A percentile compares a stretch with the other conserved stretches of the same genome.
Evolutionary conservation across 371 early-diverging fungal species (phyloP).

Genomic region (Dichotomocladium elegans): DNA sequence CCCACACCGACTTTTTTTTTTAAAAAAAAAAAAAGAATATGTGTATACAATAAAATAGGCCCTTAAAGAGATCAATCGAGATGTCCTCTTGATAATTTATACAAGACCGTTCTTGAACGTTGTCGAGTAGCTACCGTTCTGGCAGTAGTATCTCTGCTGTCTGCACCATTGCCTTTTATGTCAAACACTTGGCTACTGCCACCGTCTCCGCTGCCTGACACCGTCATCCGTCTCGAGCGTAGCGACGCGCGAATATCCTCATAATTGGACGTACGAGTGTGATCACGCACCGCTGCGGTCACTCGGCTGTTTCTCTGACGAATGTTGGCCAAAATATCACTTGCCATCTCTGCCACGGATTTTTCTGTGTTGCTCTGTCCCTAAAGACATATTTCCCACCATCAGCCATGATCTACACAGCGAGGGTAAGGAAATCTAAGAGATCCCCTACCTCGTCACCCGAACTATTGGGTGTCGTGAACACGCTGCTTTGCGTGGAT

Average conservation of each 20-base stretch:
- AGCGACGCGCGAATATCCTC: background rate
- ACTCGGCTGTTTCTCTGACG: constrained; percentile 6
- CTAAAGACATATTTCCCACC: background rate
- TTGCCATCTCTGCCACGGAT: constrained; percentile 16
- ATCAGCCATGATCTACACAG: background rate
- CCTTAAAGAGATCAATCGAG: no score
- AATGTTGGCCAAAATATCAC: constrained; percentile 12
- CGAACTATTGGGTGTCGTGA: background rate
- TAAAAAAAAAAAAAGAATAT: no score
- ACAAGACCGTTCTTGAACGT: no score
- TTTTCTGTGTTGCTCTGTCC: background rate
- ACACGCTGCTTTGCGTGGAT: background rate
- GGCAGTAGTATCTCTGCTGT: no score
- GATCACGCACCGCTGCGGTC: background rate
- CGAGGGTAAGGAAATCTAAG: background rate
- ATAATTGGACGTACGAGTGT: background rate
- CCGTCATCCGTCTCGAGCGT: constrained; percentile 1
- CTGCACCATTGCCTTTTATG: no score
- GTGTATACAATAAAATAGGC: no score
- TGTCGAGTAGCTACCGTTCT: no score
- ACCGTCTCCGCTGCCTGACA: background rate
- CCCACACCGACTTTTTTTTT: no score
- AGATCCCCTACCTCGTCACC: background rate
- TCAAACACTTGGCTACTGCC: no score
- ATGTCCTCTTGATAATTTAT: no score